phyloP scores from a whole-genome alignment of 2,329 filamentous ascomycete genomes.

The Claviceps digitariae region DNA sequence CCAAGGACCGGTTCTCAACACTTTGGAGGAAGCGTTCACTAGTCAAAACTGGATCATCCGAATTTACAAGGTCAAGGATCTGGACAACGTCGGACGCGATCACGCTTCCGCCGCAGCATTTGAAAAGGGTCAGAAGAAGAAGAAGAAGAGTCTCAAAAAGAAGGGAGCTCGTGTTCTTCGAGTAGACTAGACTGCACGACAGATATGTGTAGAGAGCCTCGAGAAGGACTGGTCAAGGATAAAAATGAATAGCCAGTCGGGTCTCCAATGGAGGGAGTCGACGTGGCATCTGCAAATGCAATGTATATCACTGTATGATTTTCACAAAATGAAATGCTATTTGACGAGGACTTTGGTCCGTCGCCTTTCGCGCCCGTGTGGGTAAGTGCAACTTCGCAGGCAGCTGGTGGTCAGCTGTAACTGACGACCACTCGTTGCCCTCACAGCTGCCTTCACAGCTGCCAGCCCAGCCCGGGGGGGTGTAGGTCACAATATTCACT shows the following conservation, averaged over 20 bases:
- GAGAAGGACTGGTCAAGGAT: constrained; percentile 11
- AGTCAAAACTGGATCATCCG: constrained; percentile 99
- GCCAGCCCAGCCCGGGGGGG: not conserved
- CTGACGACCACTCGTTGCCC: not conserved
- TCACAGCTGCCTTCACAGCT: not conserved
- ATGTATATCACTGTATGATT: constrained; percentile 27
- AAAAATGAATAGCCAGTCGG: not conserved
- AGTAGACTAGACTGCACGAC: constrained; percentile 42
- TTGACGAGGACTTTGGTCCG: not conserved
- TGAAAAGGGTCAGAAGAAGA: constrained; percentile 72
- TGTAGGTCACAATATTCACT: not conserved
- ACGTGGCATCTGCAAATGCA: constrained; percentile 16
- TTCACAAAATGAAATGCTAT: constrained; percentile 6
- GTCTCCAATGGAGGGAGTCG: not conserved
- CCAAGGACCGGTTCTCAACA: constrained; percentile 71
- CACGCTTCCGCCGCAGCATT: constrained; percentile 58
- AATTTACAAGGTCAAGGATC: constrained; percentile 99
- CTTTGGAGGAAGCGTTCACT: constrained; percentile 91
- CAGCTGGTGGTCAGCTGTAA: not conserved
- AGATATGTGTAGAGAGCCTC: constrained; percentile 1
- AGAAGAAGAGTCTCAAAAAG: constrained; percentile 64
- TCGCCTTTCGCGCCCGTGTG: not conserved
- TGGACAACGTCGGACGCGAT: constrained; percentile 89
- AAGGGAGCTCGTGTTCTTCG: constrained; percentile 58
- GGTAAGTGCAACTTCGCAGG: not conserved